A percentile compares a stretch with the other conserved stretches of the same genome.
Evolutionary conservation across 2,329 filamentous ascomycete genomes (phyloP).

Genomic region (Fusarium tjaetaba): DNA sequence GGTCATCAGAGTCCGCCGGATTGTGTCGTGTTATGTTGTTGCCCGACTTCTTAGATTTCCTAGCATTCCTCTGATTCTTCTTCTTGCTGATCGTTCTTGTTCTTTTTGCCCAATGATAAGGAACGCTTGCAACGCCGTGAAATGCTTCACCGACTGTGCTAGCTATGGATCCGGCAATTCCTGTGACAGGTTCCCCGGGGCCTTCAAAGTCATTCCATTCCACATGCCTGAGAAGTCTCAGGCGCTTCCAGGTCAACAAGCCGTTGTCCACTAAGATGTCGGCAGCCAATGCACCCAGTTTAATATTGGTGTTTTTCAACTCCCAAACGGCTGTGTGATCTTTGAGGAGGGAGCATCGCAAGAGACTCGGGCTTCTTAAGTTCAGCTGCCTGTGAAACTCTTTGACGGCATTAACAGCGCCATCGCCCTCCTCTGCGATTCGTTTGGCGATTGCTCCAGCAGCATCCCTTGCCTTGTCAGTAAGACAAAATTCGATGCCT

Average conservation of each 20-base stretch:
- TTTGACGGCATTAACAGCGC: conserved; percentile 73
- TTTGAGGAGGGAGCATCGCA: conserved; percentile 73
- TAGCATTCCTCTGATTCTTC: conserved; percentile 14
- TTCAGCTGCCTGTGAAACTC: conserved; percentile 72
- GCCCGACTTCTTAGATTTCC: conserved; percentile 1
- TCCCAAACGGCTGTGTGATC: conserved; percentile 74
- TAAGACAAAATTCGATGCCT: conserved; percentile 75
- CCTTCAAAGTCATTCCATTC: conserved; percentile 84
- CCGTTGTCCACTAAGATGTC: conserved; percentile 70
- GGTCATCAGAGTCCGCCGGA: conserved; percentile 3
- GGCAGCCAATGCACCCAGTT: conserved; percentile 71
- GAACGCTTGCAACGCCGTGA: conserved; percentile 71
- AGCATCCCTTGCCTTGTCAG: conserved; percentile 66
- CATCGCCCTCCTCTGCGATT: conserved; percentile 73
- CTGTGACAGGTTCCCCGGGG: conserved; percentile 77
- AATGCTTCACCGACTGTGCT: conserved; percentile 67
- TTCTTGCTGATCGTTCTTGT: conserved; percentile 58
- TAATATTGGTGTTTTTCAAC: conserved; percentile 67
- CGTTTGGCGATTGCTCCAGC: conserved; percentile 67
- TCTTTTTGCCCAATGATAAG: conserved; percentile 68
- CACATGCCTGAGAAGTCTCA: conserved; percentile 71
- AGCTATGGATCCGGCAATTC: conserved; percentile 69
- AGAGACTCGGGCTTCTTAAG: conserved; percentile 60
- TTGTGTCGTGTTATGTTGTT: neutral
- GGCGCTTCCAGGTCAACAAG: conserved; percentile 69